phyloP scores from a whole-genome alignment of 1,284 basidiomycete genomes.

The Moniliophthora roreri region DNA sequence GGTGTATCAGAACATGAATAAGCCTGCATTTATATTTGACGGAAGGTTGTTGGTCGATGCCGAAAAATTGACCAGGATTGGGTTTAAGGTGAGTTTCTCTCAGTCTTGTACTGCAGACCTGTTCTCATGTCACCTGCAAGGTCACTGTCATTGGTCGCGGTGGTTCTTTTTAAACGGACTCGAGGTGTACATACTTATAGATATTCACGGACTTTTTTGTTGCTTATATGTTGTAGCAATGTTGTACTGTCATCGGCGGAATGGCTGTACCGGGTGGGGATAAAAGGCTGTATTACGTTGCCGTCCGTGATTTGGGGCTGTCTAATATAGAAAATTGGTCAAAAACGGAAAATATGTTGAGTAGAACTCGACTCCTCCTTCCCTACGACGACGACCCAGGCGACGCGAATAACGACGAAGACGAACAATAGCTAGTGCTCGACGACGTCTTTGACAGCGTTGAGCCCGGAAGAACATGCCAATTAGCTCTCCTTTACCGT shows the following conservation, averaged over 20 bases:
- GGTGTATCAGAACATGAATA: constrained; percentile 89
- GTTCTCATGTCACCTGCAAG: constrained; percentile 24
- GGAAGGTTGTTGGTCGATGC: constrained; percentile 86
- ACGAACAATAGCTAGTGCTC: too few relatives aligned
- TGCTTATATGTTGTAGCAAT: too few relatives aligned
- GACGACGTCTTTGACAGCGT: background rate
- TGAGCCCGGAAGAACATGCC: constrained; percentile 7
- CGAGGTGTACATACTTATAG: too few relatives aligned
- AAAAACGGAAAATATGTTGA: too few relatives aligned
- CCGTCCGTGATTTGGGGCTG: too few relatives aligned
- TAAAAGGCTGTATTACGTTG: too few relatives aligned
- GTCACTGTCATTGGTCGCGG: constrained; percentile 45
- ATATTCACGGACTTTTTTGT: too few relatives aligned
- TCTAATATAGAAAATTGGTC: too few relatives aligned
- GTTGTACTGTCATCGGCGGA: too few relatives aligned
- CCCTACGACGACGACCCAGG: background rate
- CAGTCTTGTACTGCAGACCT: background rate
- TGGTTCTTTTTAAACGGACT: too few relatives aligned
- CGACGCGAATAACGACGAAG: background rate
- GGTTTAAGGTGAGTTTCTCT: constrained; percentile 77
- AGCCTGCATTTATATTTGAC: constrained; percentile 96
- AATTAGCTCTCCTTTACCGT: constrained; percentile 14
- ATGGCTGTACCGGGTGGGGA: too few relatives aligned
- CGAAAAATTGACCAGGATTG: constrained; percentile 79
- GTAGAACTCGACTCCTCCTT: background rate